Evolutionary conservation across 2,329 filamentous ascomycete species (phyloP).

Genomic region (Neonectria punicea): DNA sequence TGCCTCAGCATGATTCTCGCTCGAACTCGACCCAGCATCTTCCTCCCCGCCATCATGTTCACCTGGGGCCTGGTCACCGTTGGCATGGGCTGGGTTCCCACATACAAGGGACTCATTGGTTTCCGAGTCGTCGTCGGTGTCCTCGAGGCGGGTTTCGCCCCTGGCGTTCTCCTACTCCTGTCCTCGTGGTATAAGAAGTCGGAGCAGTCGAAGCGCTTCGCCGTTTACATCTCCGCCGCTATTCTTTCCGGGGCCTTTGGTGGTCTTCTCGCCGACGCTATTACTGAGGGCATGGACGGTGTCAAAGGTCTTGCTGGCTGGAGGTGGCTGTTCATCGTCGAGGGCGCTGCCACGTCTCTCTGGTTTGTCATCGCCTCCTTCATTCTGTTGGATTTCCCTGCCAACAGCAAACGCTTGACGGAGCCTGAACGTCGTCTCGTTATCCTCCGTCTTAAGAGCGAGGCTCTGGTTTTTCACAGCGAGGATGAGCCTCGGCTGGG

Average conservation of each 20-base stretch:
- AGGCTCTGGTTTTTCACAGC: constrained; percentile 69
- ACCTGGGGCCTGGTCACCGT: constrained; percentile 49
- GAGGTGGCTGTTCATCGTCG: constrained; percentile 64
- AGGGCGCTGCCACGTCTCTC: constrained; percentile 70
- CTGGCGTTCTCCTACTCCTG: constrained; percentile 69
- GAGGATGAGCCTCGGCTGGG: constrained; percentile 63
- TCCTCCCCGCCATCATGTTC: constrained; percentile 74
- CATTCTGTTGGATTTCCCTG: constrained; percentile 76
- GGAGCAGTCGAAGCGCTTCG: constrained; percentile 51
- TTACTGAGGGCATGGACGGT: constrained; percentile 64
- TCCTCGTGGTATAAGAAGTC: constrained; percentile 71
- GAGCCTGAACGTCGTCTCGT: constrained; percentile 71
- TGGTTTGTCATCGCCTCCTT: constrained; percentile 70
- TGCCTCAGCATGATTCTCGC: constrained; percentile 64
- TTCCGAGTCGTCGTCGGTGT: constrained; percentile 63
- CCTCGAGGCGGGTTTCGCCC: constrained; percentile 69
- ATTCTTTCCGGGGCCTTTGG: constrained; percentile 75
- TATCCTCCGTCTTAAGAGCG: constrained; percentile 67
- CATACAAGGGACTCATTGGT: constrained; percentile 41
- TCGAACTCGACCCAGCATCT: constrained; percentile 69
- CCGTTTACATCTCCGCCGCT: constrained; percentile 78
- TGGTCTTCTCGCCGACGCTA: constrained; percentile 69
- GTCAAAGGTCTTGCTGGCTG: constrained; percentile 59
- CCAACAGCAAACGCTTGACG: constrained; percentile 64
- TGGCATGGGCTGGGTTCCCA: constrained; percentile 44